A percentile compares a stretch with the other conserved stretches of the same genome.
Evolutionary conservation across 148 eudicot genomes (phyloP).

Genomic region (Silene latifolia): DNA sequence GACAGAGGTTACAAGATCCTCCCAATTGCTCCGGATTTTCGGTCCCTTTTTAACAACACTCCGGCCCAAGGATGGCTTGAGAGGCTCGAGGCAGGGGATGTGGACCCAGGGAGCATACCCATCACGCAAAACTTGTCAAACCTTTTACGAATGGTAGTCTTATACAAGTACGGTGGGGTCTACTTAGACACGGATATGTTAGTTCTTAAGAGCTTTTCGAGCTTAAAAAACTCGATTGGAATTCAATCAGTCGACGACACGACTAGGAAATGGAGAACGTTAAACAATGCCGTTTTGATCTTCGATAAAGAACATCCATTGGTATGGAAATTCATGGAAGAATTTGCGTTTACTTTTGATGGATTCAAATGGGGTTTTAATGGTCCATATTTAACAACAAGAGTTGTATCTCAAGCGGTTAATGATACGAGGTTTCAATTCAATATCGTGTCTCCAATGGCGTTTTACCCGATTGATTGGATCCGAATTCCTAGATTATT

Average conservation of each 20-base stretch:
- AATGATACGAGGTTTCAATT: slow-evolving; percentile 22
- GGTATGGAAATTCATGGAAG: slow-evolving; percentile 54
- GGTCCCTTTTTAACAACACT: slow-evolving; percentile 38
- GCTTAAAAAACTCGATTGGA: slow-evolving; percentile 55
- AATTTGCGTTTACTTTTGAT: slow-evolving; percentile 51
- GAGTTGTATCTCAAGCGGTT: slow-evolving; percentile 34
- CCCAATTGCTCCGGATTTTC: slow-evolving; percentile 41
- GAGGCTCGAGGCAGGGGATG: slow-evolving; percentile 42
- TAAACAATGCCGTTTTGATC: slow-evolving; percentile 65
- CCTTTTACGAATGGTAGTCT: slow-evolving; percentile 49
- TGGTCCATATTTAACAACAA: slow-evolving; percentile 65
- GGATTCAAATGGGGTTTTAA: slow-evolving; percentile 78
- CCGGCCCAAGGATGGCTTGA: slow-evolving; percentile 58
- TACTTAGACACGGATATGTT: slow-evolving; percentile 67
- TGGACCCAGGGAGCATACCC: slow-evolving; percentile 56
- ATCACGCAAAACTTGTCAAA: slow-evolving; percentile 70
- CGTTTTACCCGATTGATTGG: slow-evolving; percentile 73
- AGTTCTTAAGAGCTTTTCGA: slow-evolving; percentile 42
- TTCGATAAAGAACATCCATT: slow-evolving; percentile 65
- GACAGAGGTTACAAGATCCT: slow-evolving; percentile 32
- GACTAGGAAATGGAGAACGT: slow-evolving; percentile 42
- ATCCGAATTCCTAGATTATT: slow-evolving; percentile 25
- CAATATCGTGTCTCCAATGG: slow-evolving; percentile 47
- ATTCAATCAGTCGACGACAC: slow-evolving; percentile 38
- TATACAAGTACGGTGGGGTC: slow-evolving; percentile 75